These are phyloP conservation scores for Exutisphaerella laricina DNA, from an alignment of 2,329 filamentous ascomycete genomes.

Conservation along the genomic window DNA sequence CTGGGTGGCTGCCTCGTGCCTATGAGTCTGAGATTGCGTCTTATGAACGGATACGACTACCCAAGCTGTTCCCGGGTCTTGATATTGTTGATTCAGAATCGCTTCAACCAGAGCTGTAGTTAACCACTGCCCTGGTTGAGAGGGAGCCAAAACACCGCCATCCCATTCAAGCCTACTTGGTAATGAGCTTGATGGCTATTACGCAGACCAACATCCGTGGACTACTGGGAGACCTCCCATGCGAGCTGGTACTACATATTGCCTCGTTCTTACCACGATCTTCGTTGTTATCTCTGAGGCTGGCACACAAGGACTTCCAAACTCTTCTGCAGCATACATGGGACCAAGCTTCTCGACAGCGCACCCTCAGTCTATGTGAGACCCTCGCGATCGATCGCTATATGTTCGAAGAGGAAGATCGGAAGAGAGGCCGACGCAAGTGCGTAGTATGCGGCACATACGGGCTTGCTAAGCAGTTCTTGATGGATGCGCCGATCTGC, in stretches of 20 bases:
- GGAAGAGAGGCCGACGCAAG: conserved; percentile 16
- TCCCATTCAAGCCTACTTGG: too few species aligned
- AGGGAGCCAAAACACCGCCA: too few species aligned
- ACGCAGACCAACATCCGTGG: too few species aligned
- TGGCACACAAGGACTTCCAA: conserved; percentile 18
- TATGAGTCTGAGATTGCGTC: too few species aligned
- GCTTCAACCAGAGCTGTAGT: too few species aligned
- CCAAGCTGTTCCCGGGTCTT: too few species aligned
- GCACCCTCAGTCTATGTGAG: conserved; percentile 18
- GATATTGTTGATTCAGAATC: too few species aligned
- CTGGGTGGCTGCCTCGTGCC: too few species aligned
- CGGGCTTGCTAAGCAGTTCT: conserved; percentile 13
- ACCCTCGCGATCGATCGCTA: conserved; percentile 20
- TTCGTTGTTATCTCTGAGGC: conserved; percentile 36
- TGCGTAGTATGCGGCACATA: conserved; percentile 25
- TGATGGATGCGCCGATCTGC: conserved; percentile 20
- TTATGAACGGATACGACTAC: too few species aligned
- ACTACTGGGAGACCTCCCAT: conserved; percentile 33
- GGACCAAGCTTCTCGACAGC: background rate
- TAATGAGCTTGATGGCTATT: too few species aligned
- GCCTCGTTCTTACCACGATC: conserved; percentile 34
- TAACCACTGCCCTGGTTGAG: too few species aligned
- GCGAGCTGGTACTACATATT: conserved; percentile 33
- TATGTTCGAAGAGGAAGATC: conserved; percentile 22
- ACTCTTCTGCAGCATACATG: conserved; percentile 26